Base-by-base conservation (phyloP, 2,329 filamentous ascomycete species). In the Myriangium duriaei region DNA sequence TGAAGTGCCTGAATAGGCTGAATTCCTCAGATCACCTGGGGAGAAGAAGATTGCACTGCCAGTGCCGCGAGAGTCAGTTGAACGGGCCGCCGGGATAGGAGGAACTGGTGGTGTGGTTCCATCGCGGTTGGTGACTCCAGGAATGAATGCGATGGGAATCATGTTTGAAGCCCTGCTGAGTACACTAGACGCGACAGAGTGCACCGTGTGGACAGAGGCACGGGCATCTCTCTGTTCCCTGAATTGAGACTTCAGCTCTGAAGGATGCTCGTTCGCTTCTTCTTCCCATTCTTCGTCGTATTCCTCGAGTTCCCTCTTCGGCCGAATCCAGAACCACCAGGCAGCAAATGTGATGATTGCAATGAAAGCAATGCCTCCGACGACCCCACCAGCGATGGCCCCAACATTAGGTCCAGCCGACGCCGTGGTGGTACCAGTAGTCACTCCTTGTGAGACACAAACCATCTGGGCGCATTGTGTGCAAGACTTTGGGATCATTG, bases 141-240 rank as follows among this genome's bases (percentile, higher is more conserved):
- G 91, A 48, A 98, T 96, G 60, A 96, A 98, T 40, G 91, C 91
- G 61, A 98, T 98, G 63, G 96, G 91, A 52, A 98, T 98, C 56
- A 98, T 88, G 65, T 98, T 98, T 53, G 91, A 96, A 34, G 91
- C 91, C 45, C 91, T 79, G 12, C 91, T 96, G 43, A 95, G 73
- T 42, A 96, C 86, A 16, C 88, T 96, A 7, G 87, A 95, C 11
- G 91, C 91, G 55, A 98, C 85, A 10, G 88, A 96, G 52, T 81
- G 74, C 39, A 88, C 79, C n/a, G 83, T 83, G 56, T 91, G 77
- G 31, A 83, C 82, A 9, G 87, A 91, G 39, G 81, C 74, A 49
- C 86, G 32, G 33, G 58, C 58, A 45, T 69, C 68, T 11, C 44
- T 24, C 9, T 38, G 29, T 32, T 39, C 40, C 21, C 42, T 43